Evolutionary conservation across 2,329 filamentous ascomycete species (phyloP).

Genomic region (Venturia effusa): DNA sequence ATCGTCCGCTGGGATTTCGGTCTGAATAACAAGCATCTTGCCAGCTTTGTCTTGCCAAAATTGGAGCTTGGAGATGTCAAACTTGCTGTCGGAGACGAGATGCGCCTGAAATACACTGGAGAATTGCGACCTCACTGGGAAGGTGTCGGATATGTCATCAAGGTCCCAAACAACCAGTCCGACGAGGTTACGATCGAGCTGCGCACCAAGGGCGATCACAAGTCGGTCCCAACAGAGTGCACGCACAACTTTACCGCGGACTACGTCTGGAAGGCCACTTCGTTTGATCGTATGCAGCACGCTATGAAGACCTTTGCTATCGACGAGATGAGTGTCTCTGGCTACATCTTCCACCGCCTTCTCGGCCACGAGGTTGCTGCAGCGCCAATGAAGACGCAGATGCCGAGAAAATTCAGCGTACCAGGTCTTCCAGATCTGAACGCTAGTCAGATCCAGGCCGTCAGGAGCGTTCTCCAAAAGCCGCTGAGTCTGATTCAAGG

Average conservation of each 20-base stretch:
- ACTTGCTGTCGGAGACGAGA: constrained; percentile 93
- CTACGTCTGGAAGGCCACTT: constrained; percentile 99
- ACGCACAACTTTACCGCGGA: constrained; percentile 97
- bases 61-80: constrained; percentile 97
- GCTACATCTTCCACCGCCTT: constrained; percentile 96
- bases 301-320: constrained; percentile 99
- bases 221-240: constrained; percentile 88
- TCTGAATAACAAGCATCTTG: constrained; percentile 93
- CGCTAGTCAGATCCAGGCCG: constrained; percentile 88
- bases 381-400: constrained; percentile 86
- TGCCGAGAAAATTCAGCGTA: constrained; percentile 95
- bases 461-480: constrained; percentile 88
- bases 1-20: constrained; percentile 91
- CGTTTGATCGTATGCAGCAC: constrained; percentile 97
- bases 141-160: constrained; percentile 96
- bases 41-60: constrained; percentile 91
- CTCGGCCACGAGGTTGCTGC: constrained; percentile 91
- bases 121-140: constrained; percentile 90
- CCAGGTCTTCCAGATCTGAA: constrained; percentile 92
- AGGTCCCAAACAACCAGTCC: constrained; percentile 98
- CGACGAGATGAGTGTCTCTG: constrained; percentile 95
- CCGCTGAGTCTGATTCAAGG: constrained; percentile 94
- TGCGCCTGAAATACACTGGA: constrained; percentile 93
- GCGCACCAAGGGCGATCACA: constrained; percentile 89
- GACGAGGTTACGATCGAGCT: constrained; percentile 95